Percentiles rank a stretch among this genome's conserved stretches.
Evolutionary conservation across 2,329 filamentous ascomycete genomes (phyloP).

Genomic region (Stemphylium beticola): DNA sequence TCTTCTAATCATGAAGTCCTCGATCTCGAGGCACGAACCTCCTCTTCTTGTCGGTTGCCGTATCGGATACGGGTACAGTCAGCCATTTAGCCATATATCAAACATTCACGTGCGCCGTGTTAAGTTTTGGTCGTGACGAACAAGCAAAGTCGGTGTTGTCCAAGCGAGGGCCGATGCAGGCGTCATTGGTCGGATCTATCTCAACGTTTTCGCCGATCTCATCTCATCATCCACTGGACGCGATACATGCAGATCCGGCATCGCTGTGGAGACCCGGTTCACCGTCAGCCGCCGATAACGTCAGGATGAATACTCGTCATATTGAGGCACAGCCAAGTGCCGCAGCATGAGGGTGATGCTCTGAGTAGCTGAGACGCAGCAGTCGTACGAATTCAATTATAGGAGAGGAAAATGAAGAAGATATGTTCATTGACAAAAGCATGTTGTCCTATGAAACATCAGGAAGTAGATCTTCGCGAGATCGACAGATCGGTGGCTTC

Average conservation of each 20-base stretch:
- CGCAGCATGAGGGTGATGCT: background rate
- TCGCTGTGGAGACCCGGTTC: constrained; percentile 34
- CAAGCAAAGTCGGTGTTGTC: constrained; percentile 3
- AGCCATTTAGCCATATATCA: background rate
- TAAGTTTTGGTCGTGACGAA: background rate
- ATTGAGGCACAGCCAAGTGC: constrained; percentile 5
- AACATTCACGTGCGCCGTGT: background rate
- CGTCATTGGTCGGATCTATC: constrained; percentile 20
- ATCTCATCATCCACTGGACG: constrained; percentile 14
- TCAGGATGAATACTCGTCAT: constrained; percentile 12
- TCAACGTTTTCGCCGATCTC: constrained; percentile 19
- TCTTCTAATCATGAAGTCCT: background rate
- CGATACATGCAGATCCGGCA: constrained; percentile 21
- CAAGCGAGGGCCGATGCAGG: constrained; percentile 8
- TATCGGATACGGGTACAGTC: background rate
- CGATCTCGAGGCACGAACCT: background rate
- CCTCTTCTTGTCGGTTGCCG: background rate
- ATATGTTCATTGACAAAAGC: constrained; percentile 3
- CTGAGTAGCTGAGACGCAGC: background rate
- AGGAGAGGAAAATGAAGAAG: constrained; percentile 10
- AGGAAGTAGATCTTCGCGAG: background rate
- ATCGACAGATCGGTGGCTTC: constrained; percentile 5
- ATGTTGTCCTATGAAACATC: background rate
- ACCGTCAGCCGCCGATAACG: constrained; percentile 16
- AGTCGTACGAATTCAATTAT: background rate